phyloP scores from a whole-genome alignment of 108 stramenopile genomes.

The Nitzschia putrida region DNA sequence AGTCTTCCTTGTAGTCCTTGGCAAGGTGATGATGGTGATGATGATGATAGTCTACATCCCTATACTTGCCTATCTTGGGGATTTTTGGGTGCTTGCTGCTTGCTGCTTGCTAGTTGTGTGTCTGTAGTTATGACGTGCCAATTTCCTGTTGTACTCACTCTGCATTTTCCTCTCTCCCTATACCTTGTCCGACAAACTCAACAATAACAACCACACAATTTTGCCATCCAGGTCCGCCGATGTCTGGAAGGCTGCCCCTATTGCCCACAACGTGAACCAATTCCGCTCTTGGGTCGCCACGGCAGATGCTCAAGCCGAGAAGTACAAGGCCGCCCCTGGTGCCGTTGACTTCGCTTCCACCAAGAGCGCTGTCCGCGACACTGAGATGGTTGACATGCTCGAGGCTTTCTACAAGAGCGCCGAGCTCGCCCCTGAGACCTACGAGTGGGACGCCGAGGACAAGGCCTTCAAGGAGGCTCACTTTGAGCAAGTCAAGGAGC shows the following conservation, averaged over 20 bases:
- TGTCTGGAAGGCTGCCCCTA: conserved; percentile 77
- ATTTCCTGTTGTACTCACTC: too few relatives aligned
- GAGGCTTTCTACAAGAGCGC: conserved; percentile 70
- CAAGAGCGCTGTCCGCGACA: conserved; percentile 74
- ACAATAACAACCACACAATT: too few relatives aligned
- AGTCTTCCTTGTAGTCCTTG: too few relatives aligned
- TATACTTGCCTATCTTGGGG: too few relatives aligned
- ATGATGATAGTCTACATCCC: too few relatives aligned
- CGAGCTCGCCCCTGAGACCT: conserved; percentile 59
- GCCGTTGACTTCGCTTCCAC: conserved; percentile 78
- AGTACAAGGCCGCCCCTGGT: conserved; percentile 75
- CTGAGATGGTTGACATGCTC: conserved; percentile 68
- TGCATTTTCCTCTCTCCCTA: too few relatives aligned
- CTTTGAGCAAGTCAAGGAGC: conserved; percentile 79
- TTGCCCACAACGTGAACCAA: conserved; percentile 66
- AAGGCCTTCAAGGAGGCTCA: conserved; percentile 64
- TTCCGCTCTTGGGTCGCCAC: conserved; percentile 84
- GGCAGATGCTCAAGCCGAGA: conserved; percentile 79
- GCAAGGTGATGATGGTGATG: too few relatives aligned
- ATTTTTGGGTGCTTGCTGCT: too few relatives aligned
- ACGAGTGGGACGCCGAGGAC: conserved; percentile 73
- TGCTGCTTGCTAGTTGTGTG: too few relatives aligned
- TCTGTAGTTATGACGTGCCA: too few relatives aligned
- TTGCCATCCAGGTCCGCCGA: conserved; percentile 59
- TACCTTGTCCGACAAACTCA: too few relatives aligned